Percentiles rank a stretch among this genome's conserved stretches.
Conservation (phyloP, 805 yeast species). For the Yamadazyma paraphyllophila region DNA sequence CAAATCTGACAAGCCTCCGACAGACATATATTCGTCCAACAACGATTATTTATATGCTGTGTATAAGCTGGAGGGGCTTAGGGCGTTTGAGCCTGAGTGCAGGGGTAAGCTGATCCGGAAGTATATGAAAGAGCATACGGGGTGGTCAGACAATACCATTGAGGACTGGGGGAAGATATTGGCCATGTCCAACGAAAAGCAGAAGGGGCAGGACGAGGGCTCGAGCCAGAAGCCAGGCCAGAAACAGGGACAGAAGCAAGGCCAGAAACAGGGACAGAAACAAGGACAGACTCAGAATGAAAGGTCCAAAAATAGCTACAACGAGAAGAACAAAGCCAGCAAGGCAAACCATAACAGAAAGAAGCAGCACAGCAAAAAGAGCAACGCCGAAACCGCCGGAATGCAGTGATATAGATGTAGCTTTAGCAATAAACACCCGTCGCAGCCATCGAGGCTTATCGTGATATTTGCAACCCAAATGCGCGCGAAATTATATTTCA, state of each 20-base stretch:
- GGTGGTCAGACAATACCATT: conserved; percentile 86
- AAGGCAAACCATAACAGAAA: conserved; percentile 68
- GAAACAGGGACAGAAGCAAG: conserved; percentile 23
- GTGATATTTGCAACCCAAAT: background rate
- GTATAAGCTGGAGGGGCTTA: conserved; percentile 48
- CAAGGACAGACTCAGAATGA: background rate
- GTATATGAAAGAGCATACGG: conserved; percentile 49
- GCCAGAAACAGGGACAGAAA: conserved; percentile 11
- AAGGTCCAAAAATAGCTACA: conserved; percentile 26
- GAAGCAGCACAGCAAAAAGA: conserved; percentile 53
- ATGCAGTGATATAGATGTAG: background rate
- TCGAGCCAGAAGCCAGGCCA: conserved; percentile 1
- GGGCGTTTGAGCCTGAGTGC: conserved; percentile 36
- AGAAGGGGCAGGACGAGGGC: background rate
- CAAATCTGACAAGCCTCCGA: background rate
- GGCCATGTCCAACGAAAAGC: conserved; percentile 1
- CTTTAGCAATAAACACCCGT: background rate
- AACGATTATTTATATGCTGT: conserved; percentile 59
- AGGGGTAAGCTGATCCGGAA: conserved; percentile 54
- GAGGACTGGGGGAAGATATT: conserved; percentile 69
- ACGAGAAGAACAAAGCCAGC: conserved; percentile 55
- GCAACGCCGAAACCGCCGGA: conserved; percentile 3
- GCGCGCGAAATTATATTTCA: background rate
- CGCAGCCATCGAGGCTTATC: background rate
- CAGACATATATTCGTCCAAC: conserved; percentile 28